A percentile compares a stretch with the other conserved stretches of the same genome.
phyloP scores from a whole-genome alignment of 257 asterid genomes.

The Nicotiana otophora region DNA sequence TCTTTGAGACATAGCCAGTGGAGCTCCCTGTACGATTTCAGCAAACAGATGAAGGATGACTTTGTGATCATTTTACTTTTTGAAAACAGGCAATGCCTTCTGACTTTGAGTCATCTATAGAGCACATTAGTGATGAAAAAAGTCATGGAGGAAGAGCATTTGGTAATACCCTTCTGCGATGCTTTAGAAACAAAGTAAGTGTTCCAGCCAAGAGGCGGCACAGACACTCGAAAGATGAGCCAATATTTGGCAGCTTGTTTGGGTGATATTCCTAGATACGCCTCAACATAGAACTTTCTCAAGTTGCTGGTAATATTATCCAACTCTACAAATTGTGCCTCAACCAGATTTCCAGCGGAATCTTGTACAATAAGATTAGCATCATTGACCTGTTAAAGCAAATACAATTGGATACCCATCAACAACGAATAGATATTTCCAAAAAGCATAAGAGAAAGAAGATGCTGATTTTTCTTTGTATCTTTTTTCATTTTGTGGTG shows the following conservation, averaged over 20 bases:
- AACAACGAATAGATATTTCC: background rate
- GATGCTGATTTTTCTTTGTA: background rate
- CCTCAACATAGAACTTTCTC: constrained; percentile 60
- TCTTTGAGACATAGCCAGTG: constrained; percentile 14
- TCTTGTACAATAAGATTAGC: constrained; percentile 55
- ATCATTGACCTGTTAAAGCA: constrained; percentile 53
- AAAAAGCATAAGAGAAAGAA: background rate
- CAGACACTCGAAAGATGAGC: constrained; percentile 61
- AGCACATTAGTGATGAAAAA: background rate
- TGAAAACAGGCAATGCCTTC: background rate
- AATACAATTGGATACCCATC: background rate
- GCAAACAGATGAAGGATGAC: background rate
- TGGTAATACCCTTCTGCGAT: constrained; percentile 37
- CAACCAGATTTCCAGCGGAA: constrained; percentile 41
- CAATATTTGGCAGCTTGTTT: constrained; percentile 50
- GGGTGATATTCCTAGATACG: constrained; percentile 59
- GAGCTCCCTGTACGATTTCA: constrained; percentile 37
- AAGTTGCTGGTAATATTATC: constrained; percentile 52
- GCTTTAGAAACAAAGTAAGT: constrained; percentile 58
- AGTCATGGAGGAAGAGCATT: background rate
- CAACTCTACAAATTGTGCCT: constrained; percentile 53
- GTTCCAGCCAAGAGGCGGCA: constrained; percentile 73
- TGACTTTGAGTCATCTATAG: background rate
- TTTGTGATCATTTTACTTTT: background rate
- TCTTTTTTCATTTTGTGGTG: background rate